A percentile compares a stretch with the other conserved stretches of the same genome.
phyloP scores from a whole-genome alignment of 495 filamentous ascomycete genomes.

The Neurospora pannonica region DNA sequence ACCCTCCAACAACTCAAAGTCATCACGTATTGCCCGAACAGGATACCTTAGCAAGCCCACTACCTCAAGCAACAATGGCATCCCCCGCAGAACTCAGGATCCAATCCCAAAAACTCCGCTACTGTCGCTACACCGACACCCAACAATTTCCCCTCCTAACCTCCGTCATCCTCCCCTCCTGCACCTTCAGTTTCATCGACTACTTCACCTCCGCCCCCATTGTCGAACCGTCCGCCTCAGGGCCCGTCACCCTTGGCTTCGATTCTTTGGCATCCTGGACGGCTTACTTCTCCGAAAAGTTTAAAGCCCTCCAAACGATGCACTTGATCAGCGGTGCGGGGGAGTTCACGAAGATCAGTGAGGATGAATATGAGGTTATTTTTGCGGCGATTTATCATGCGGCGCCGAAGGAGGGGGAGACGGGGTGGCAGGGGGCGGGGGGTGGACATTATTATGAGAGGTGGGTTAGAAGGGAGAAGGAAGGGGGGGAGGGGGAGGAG shows the following conservation, averaged over 20 bases:
- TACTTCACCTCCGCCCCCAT: background rate
- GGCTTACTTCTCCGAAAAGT: background rate
- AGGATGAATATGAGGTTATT: background rate
- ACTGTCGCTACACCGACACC: background rate
- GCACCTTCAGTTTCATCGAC: background rate
- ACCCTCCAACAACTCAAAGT: background rate
- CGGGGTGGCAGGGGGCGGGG: background rate
- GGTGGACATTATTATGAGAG: background rate
- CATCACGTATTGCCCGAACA: too few species aligned
- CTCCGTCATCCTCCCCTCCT: background rate
- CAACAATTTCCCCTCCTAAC: background rate
- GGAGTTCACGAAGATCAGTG: background rate
- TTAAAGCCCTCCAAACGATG: background rate
- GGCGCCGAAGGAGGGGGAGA: background rate
- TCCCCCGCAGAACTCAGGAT: background rate
- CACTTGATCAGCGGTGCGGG: background rate
- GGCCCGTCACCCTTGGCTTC: background rate
- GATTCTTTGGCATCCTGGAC: background rate
- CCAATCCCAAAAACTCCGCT: background rate
- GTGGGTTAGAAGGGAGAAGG: background rate
- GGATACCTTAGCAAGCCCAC: too few species aligned
- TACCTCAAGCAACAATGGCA: background rate
- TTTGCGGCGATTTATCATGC: background rate
- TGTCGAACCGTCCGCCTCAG: background rate
- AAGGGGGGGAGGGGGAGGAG: background rate